These are phyloP conservation scores for Plasmopara muralis DNA, from an alignment of 352 stramenopile genomes.

Conservation along the genomic window DNA sequence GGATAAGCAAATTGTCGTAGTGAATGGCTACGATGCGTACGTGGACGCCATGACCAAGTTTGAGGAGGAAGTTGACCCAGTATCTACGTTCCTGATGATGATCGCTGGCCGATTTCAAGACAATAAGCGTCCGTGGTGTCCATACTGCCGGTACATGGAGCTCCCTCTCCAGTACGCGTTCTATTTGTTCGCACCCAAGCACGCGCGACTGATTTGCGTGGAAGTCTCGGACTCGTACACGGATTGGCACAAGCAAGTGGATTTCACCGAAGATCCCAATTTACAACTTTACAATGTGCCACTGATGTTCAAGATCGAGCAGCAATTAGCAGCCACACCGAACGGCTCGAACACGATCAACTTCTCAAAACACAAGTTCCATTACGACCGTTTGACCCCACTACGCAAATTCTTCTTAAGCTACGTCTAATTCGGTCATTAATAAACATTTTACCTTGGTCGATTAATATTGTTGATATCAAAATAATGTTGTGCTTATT, in stretches of 20 bases:
- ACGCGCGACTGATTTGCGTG: constrained; percentile 49
- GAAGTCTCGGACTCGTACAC: constrained; percentile 57
- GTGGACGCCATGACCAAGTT: constrained; percentile 27
- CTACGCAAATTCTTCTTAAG: constrained; percentile 35
- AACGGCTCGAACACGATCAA: constrained; percentile 25
- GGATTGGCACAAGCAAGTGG: constrained; percentile 54
- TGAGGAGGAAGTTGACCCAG: constrained; percentile 27
- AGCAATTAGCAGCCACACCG: constrained; percentile 5
- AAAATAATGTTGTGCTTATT: neutral
- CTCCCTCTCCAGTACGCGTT: constrained; percentile 67
- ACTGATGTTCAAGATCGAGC: constrained; percentile 36
- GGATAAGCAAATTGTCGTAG: constrained; percentile 29
- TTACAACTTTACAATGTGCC: constrained; percentile 49
- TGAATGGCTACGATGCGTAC: constrained; percentile 32
- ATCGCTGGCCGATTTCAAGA: constrained; percentile 51
- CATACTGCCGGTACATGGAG: constrained; percentile 74
- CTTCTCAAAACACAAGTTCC: constrained; percentile 39
- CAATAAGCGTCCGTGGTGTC: constrained; percentile 77
- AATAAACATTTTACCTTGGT: neutral
- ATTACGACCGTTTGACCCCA: constrained; percentile 41
- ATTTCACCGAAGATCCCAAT: constrained; percentile 49
- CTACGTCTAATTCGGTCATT: constrained; percentile 13
- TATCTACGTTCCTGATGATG: constrained; percentile 58
- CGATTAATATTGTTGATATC: no score
- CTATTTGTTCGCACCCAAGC: constrained; percentile 54